These are phyloP conservation scores for Gossypium schwendimanii DNA, from an alignment of 441 rosid genomes.

Conservation along the genomic window DNA sequence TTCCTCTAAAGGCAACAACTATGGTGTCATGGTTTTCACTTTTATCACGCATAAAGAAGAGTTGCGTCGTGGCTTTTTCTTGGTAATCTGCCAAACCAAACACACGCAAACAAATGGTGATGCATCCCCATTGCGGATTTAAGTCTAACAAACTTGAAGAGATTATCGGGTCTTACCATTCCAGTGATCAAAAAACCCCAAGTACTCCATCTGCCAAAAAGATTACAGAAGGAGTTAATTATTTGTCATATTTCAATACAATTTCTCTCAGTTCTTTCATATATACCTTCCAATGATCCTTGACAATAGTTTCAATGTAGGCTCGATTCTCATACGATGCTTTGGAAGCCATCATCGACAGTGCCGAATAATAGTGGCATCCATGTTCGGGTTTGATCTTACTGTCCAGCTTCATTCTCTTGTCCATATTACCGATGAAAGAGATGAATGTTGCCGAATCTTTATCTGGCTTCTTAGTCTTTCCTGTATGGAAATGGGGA, in stretches of 20 bases:
- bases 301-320: slow-evolving; percentile 34
- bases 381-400: slow-evolving; percentile 33
- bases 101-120: not conserved
- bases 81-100: slow-evolving; percentile 39
- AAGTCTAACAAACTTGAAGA: not conserved
- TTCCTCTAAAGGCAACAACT: slow-evolving; percentile 68
- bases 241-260: not conserved
- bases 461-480: slow-evolving; percentile 33
- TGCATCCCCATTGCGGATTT: not conserved
- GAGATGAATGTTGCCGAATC: slow-evolving; percentile 38
- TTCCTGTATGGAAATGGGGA: slow-evolving; percentile 27
- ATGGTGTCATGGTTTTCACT: slow-evolving; percentile 33
- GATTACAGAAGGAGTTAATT: not conserved
- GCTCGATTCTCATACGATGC: slow-evolving; percentile 54
- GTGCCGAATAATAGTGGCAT: slow-evolving; percentile 30
- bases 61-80: slow-evolving; percentile 55
- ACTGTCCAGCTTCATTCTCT: slow-evolving; percentile 35
- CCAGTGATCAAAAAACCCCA: slow-evolving; percentile 57
- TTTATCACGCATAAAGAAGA: slow-evolving; percentile 41
- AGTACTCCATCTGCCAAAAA: slow-evolving; percentile 44
- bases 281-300: slow-evolving; percentile 46
- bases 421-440: slow-evolving; percentile 43
- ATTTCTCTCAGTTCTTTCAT: not conserved
- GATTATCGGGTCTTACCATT: slow-evolving; percentile 35
- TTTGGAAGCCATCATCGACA: slow-evolving; percentile 62